These are phyloP conservation scores for Crithidia mellificae DNA, from an alignment of 208 protist species.

Conservation along the genomic window DNA sequence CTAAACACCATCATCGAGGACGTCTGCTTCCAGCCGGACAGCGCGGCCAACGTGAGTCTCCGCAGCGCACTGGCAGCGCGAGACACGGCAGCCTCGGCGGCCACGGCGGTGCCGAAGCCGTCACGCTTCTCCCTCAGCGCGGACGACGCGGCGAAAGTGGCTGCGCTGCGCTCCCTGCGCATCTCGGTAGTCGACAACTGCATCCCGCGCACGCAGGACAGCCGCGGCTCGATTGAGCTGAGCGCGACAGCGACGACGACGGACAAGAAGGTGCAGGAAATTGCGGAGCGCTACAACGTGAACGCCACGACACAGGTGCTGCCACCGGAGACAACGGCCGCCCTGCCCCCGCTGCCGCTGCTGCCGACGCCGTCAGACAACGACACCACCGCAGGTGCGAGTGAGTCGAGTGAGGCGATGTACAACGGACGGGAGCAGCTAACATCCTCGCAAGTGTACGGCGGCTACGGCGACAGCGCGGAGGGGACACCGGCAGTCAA, in stretches of 20 bases:
- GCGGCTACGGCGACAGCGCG: not conserved
- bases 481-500: conserved; percentile 16
- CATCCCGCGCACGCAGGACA: conserved; percentile 18
- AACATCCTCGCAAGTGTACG: conserved; percentile 7
- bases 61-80: conserved; percentile 16
- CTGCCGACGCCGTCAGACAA: conserved; percentile 8
- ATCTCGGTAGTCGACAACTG: conserved; percentile 26
- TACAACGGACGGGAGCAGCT: not conserved
- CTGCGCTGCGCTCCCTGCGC: conserved; percentile 22
- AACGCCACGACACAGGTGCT: conserved; percentile 27
- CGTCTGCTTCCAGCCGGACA: conserved; percentile 39
- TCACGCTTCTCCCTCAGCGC: conserved; percentile 20
- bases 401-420: conserved; percentile 17
- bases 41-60: conserved; percentile 27
- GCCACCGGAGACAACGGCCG: conserved; percentile 19
- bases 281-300: conserved; percentile 30
- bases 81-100: conserved; percentile 2
- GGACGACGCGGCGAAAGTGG: conserved; percentile 18
- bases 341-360: conserved; percentile 30
- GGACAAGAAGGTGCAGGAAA: conserved; percentile 28
- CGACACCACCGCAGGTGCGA: conserved; percentile 14
- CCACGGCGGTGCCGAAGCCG: conserved; percentile 7
- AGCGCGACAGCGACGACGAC: conserved; percentile 21
- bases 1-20: conserved; percentile 36
- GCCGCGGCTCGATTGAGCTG: conserved; percentile 14